These are phyloP conservation scores for Entelexis sorbosivorans DNA, from an alignment of 1,139 yeast species.

Conservation along the genomic window DNA sequence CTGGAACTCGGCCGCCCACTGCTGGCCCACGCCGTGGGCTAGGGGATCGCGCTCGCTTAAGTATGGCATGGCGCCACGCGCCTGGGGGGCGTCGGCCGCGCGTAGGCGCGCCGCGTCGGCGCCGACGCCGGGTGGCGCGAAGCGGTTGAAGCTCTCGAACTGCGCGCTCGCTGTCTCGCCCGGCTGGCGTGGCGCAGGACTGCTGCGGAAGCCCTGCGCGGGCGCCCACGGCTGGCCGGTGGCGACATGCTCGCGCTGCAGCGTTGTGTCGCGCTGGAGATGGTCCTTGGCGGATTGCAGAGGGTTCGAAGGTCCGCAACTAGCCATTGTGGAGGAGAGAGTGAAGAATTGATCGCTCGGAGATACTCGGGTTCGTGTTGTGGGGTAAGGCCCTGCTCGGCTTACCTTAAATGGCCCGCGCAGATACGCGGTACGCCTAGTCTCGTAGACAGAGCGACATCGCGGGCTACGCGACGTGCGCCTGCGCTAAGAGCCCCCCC, in stretches of 20 bases:
- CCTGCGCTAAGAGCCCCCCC: too few species aligned
- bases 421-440: background rate
- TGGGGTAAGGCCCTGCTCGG: background rate
- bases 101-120: background rate
- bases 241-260: slow-evolving; percentile 25
- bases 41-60: slow-evolving; percentile 5
- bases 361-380: background rate
- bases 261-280: slow-evolving; percentile 24
- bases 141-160: slow-evolving; percentile 10
- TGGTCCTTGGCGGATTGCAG: slow-evolving; percentile 29
- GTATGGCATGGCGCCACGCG: slow-evolving; percentile 3
- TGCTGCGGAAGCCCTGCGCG: slow-evolving; percentile 5
- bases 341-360: background rate
- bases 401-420: background rate
- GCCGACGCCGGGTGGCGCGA: background rate
- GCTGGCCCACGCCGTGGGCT: slow-evolving; percentile 2
- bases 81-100: background rate
- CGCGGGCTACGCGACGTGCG: background rate
- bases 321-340: slow-evolving; percentile 12
- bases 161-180: slow-evolving; percentile 6
- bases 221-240: background rate
- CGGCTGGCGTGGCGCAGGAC: background rate
- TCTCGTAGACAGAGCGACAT: background rate
- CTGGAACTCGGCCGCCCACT: slow-evolving; percentile 16
- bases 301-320: slow-evolving; percentile 33